Percentiles rank a stretch among this genome's conserved stretches.
Evolutionary conservation across 1,284 basidiomycete genomes (phyloP).

Genomic region (Malassezia slooffiae): DNA sequence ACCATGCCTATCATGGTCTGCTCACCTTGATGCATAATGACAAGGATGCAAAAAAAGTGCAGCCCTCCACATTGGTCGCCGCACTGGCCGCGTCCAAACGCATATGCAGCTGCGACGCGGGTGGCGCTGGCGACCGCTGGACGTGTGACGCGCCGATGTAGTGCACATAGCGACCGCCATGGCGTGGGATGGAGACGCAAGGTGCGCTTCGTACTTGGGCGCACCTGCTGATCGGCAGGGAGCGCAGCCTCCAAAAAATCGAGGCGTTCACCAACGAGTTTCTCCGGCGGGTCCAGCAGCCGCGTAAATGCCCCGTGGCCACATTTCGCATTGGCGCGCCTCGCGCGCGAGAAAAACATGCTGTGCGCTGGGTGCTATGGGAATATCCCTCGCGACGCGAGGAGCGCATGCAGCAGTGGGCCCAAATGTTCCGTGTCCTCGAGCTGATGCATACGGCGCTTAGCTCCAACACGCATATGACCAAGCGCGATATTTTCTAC

Average conservation of each 20-base stretch:
- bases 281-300: not conserved
- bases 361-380: not conserved
- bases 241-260: too few species aligned
- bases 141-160: too few species aligned
- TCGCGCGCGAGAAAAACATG: not conserved
- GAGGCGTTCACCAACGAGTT: conserved; percentile 4
- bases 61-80: conserved; percentile 6
- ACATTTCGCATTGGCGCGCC: not conserved
- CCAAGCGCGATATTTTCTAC: conserved; percentile 34
- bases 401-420: conserved; percentile 8
- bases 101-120: too few species aligned
- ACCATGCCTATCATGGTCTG: too few species aligned
- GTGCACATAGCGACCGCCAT: too few species aligned
- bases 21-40: conserved; percentile 1
- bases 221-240: too few species aligned
- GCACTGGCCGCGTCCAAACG: too few species aligned
- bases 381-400: conserved; percentile 4
- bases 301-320: not conserved
- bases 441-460: conserved; percentile 20
- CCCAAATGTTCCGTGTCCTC: conserved; percentile 18
- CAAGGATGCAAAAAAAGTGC: not conserved
- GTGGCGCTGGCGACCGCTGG: too few species aligned
- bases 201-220: too few species aligned
- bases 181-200: too few species aligned
- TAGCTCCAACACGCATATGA: conserved; percentile 4